Base-by-base conservation (phyloP, 2,329 filamentous ascomycete genomes). In the Ceratocystis albifundus region DNA sequence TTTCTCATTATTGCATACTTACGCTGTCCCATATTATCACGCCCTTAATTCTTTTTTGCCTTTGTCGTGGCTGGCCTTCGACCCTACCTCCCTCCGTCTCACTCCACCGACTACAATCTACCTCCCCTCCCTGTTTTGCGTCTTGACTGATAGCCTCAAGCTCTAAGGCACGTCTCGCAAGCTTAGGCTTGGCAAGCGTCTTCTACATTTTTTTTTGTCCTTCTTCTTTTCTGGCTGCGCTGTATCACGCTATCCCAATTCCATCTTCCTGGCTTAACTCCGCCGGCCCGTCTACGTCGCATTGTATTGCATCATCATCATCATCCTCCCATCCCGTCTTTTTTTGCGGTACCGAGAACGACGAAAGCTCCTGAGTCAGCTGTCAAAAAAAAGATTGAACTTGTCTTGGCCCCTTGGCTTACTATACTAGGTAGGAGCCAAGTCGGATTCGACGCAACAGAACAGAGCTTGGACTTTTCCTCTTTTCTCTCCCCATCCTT, bases 331-430 rank as follows among this genome's bases (percentile, higher is more conserved):
- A 12, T 10, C 50, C 36, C 36, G 36, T 41, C 36, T 41, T 41
- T 28, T 53, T 55, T 55, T 55, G 50, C 20, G n/a, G n/a, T 55
- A 25, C 50, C 50, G 50, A 55, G 50, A 55, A 55, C 22, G 15
- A 55, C 50, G n/a, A 25, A 12, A 20, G 50, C 22, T 41, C 10
- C 12, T 12, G 8, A 12, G 53, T 32, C 53, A 32, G 53, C 53
- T 59, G 53, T 59, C 53, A 59, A 59, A 59, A 59, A 57, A 32
- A 32, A 59, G 7, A 17, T 25, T 8, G 28, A 12, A n/a, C 25
- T 59, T 8, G 53, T 59, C 53, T 59, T 59, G 53, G 53, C 53
- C 53, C 50, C 28, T 59, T 59, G 53, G 28, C 53, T 32, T 59
- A 32, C 28, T 32, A n/a, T n/a, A n/a, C n/a, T n/a, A n/a, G n/a